Evolutionary conservation across 2,329 filamentous ascomycete species (phyloP).

Genomic region (Pestalotiopsis sp.): DNA sequence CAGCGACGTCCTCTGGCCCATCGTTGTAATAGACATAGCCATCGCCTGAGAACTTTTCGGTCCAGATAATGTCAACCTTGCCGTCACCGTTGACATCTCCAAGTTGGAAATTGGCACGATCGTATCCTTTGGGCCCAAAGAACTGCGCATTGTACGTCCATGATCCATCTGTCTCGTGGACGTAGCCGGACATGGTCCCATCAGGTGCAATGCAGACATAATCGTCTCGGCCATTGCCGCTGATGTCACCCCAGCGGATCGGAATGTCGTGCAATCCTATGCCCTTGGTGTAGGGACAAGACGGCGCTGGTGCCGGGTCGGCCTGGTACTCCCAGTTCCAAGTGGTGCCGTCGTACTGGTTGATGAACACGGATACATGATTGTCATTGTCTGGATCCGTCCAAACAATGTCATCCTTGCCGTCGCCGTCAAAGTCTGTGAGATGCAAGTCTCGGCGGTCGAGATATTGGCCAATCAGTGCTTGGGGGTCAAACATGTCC

Average conservation of each 20-base stretch:
- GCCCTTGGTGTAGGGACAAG: constrained; percentile 27
- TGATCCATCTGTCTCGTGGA: constrained; percentile 22
- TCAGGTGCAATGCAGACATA: constrained; percentile 34
- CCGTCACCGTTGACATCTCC: constrained; percentile 42
- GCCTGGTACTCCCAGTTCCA: constrained; percentile 16
- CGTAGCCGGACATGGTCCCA: constrained; percentile 26
- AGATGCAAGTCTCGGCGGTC: constrained; percentile 35
- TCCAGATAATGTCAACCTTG: constrained; percentile 36
- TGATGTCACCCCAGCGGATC: constrained; percentile 35
- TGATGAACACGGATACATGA: constrained; percentile 27
- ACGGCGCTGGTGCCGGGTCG: constrained; percentile 1
- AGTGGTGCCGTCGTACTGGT: constrained; percentile 20
- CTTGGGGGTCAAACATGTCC: background rate
- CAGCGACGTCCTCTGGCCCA: constrained; percentile 16
- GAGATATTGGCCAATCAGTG: constrained; percentile 15
- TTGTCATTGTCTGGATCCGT: constrained; percentile 28
- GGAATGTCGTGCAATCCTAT: constrained; percentile 28
- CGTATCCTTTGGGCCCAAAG: constrained; percentile 29
- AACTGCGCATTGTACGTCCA: constrained; percentile 28
- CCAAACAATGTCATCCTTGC: constrained; percentile 35
- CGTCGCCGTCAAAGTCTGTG: constrained; percentile 41
- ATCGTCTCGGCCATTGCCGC: constrained; percentile 30
- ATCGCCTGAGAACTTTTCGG: constrained; percentile 37
- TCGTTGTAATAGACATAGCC: constrained; percentile 34
- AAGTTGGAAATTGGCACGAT: constrained; percentile 38